Conservation (phyloP, 306 rosid species). For the Hylodesmum podocarpum region DNA sequence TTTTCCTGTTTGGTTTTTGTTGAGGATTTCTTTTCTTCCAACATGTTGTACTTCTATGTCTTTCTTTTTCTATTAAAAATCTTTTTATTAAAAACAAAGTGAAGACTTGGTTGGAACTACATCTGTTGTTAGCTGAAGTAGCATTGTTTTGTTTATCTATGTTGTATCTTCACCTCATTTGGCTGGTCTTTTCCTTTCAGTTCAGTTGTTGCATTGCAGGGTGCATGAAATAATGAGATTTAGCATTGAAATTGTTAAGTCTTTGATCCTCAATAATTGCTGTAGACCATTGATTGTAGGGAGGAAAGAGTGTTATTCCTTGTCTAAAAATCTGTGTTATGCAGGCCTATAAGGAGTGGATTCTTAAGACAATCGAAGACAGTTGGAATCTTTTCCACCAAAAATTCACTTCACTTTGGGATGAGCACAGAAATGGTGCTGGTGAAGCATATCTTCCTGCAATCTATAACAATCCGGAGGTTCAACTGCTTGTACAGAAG, state of each 20-base stretch:
- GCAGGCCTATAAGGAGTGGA: constrained; percentile 83
- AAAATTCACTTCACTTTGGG: constrained; percentile 76
- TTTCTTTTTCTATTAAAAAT: not conserved
- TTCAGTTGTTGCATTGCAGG: not conserved
- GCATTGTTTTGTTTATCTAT: constrained; percentile 3
- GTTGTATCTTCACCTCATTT: constrained; percentile 8
- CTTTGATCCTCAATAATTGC: not conserved
- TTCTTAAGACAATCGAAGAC: constrained; percentile 74
- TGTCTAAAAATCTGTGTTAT: constrained; percentile 20
- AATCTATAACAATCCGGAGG: constrained; percentile 66
- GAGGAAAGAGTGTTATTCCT: not conserved
- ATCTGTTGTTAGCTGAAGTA: constrained; percentile 4
- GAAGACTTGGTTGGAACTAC: not conserved
- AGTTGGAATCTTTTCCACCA: constrained; percentile 74
- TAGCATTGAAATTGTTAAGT: constrained; percentile 18
- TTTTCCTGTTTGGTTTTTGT: not conserved
- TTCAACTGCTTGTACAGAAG: constrained; percentile 61
- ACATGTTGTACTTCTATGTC: not conserved
- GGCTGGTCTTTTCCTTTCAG: not conserved
- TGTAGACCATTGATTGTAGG: not conserved
- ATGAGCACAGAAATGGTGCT: constrained; percentile 62
- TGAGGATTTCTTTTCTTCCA: not conserved
- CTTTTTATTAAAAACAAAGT: not conserved
- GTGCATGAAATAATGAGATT: not conserved
- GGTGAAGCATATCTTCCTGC: constrained; percentile 89